Conservation (phyloP, 2,329 filamentous ascomycete genomes). For the Diplodia corticola region DNA sequence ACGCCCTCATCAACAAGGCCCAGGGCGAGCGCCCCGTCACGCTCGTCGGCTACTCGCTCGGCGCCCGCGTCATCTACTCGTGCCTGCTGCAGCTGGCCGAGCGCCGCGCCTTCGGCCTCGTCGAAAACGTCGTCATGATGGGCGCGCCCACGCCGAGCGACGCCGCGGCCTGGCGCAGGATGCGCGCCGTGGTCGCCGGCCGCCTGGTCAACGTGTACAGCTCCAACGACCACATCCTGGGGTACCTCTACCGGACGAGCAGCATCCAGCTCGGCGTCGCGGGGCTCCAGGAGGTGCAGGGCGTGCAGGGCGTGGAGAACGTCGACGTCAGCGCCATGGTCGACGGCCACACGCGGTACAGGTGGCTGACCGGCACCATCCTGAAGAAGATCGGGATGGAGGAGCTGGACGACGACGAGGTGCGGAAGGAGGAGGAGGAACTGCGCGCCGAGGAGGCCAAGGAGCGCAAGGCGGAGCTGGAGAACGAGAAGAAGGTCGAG, state of each 20-base stretch:
- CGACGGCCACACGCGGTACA: conserved; percentile 53
- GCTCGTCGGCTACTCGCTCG: conserved; percentile 78
- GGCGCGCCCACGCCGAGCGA: conserved; percentile 77
- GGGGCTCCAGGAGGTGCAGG: conserved; percentile 72
- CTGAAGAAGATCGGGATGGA: conserved; percentile 55
- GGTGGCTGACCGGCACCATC: conserved; percentile 53
- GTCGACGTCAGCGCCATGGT: conserved; percentile 55
- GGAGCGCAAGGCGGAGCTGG: conserved; percentile 43
- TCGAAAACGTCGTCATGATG: conserved; percentile 82
- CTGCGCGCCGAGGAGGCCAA: conserved; percentile 46
- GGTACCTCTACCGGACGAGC: conserved; percentile 81
- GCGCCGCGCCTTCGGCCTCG: conserved; percentile 75
- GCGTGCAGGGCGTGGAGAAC: conserved; percentile 65
- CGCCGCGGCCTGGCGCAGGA: conserved; percentile 69
- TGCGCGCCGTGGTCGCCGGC: conserved; percentile 77
- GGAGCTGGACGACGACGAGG: conserved; percentile 50
- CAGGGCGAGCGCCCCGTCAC: conserved; percentile 82
- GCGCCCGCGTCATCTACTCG: conserved; percentile 77
- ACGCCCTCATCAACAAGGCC: conserved; percentile 77
- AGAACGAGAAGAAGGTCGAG: conserved; percentile 38
- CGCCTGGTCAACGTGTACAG: conserved; percentile 87
- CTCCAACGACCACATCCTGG: conserved; percentile 82
- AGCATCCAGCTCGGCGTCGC: conserved; percentile 81
- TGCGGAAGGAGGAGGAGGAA: conserved; percentile 49
- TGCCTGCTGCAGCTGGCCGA: conserved; percentile 77